Evolutionary conservation across 163 green algal species (phyloP).

Genomic region (Volvox carteri): DNA sequence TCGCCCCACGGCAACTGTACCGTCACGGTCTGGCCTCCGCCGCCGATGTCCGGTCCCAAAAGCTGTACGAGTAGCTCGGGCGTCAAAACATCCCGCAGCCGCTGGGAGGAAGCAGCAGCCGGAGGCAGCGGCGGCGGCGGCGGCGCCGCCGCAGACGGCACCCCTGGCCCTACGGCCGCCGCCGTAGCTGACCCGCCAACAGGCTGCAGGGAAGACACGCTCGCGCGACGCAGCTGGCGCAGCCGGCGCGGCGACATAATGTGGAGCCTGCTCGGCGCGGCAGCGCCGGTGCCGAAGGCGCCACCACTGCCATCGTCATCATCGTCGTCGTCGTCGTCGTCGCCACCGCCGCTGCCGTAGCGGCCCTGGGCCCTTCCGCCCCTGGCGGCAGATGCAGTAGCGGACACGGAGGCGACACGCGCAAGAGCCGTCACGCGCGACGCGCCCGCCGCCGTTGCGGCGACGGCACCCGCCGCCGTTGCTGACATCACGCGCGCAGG

Average conservation of each 20-base stretch:
- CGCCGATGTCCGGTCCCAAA: background rate
- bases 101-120: background rate
- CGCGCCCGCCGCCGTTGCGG: background rate
- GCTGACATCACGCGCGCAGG: background rate
- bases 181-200: background rate
- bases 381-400: background rate
- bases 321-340: background rate
- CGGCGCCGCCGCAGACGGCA: background rate
- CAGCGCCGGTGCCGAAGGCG: background rate
- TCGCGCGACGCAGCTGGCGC: constrained; percentile 8
- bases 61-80: constrained; percentile 12
- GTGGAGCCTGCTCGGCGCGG: background rate
- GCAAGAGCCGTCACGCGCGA: background rate
- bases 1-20: constrained; percentile 25
- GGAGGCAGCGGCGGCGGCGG: background rate
- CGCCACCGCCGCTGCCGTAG: background rate
- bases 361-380: background rate
- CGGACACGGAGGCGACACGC: background rate
- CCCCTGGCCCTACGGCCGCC: background rate
- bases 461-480: no score
- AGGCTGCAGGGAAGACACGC: background rate
- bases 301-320: no score
- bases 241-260: background rate
- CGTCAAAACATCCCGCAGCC: background rate
- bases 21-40: constrained; percentile 6